These are phyloP conservation scores for Aspergillus sclerotiicarbonarius DNA, from an alignment of 495 filamentous ascomycete species.

Conservation along the genomic window DNA sequence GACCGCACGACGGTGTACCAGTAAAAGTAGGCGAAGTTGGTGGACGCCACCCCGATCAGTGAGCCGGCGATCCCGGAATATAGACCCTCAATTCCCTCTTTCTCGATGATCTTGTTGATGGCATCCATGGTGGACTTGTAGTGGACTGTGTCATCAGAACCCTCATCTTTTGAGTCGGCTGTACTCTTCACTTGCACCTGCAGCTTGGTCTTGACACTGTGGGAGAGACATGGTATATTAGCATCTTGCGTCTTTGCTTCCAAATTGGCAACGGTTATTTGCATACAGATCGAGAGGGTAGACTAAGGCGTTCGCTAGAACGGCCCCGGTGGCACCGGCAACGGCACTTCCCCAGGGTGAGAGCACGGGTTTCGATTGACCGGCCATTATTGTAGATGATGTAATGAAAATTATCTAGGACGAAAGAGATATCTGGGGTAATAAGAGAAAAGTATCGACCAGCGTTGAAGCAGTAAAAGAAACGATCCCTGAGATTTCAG, in stretches of 20 bases:
- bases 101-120: constrained; percentile 76
- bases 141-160: constrained; percentile 55
- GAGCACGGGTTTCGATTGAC: constrained; percentile 76
- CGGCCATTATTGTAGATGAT: constrained; percentile 57
- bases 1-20: constrained; percentile 92
- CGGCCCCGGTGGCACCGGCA: constrained; percentile 89
- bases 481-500: not conserved
- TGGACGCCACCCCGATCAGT: constrained; percentile 88
- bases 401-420: not conserved
- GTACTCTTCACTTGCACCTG: constrained; percentile 86
- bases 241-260: constrained; percentile 1
- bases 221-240: constrained; percentile 13
- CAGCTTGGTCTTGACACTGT: constrained; percentile 90
- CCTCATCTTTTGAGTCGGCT: constrained; percentile 26
- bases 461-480: not conserved
- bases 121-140: constrained; percentile 87
- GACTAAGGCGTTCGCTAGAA: constrained; percentile 91
- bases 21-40: constrained; percentile 99
- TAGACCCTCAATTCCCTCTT: constrained; percentile 78
- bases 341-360: constrained; percentile 93
- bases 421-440: not conserved
- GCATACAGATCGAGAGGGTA: constrained; percentile 96
- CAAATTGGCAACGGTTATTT: not conserved
- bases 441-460: not conserved
- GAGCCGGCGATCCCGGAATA: constrained; percentile 87